These are phyloP conservation scores for Dioscorea cayenensis DNA, from an alignment of 116 monocot species.

Conservation along the genomic window DNA sequence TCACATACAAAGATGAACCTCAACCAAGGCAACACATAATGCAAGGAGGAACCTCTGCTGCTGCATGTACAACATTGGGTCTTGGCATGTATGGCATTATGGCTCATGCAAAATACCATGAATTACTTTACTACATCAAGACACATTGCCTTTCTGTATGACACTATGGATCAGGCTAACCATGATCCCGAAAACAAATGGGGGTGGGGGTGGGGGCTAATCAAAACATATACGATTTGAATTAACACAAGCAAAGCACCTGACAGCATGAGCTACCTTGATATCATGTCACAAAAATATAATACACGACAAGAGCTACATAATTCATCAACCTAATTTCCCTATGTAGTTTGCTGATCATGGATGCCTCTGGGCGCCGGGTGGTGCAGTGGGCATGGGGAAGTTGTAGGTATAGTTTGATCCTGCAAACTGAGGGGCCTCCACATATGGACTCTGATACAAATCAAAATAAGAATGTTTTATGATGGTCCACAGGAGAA, in stretches of 20 bases:
- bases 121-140: background rate
- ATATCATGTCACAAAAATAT: slow-evolving; percentile 10
- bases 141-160: background rate
- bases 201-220: no score
- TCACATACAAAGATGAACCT: background rate
- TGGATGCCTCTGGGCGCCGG: slow-evolving; percentile 48
- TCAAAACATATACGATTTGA: background rate
- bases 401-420: slow-evolving; percentile 31
- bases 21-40: background rate
- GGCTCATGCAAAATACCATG: no score
- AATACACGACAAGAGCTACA: background rate
- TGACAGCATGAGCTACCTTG: slow-evolving; percentile 1
- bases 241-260: slow-evolving; percentile 10
- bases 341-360: slow-evolving; percentile 8
- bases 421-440: slow-evolving; percentile 50
- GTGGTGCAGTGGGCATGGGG: slow-evolving; percentile 76
- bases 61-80: slow-evolving; percentile 7
- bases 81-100: no score
- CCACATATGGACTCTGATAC: slow-evolving; percentile 82
- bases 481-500: background rate
- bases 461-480: background rate
- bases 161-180: background rate
- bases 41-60: background rate
- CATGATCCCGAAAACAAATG: background rate
- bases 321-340: background rate